phyloP scores from a whole-genome alignment of 108 stramenopile species.

The Cyclotella baltica region DNA sequence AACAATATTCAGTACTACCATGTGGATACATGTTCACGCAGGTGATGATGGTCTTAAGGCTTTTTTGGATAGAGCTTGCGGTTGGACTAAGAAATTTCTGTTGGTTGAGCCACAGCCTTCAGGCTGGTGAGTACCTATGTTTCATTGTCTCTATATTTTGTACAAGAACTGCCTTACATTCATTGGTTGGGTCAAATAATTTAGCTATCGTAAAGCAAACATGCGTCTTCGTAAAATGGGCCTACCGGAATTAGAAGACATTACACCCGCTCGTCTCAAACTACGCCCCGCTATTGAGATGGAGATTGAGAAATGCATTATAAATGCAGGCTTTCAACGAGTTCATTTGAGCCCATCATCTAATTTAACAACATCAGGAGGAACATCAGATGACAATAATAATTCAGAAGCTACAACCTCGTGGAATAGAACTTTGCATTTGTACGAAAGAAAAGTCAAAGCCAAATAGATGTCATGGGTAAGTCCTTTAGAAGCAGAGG shows the following conservation, averaged over 20 bases:
- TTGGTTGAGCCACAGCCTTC: conserved; percentile 66
- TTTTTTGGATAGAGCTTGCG: conserved; percentile 50
- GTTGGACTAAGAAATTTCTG: conserved; percentile 52
- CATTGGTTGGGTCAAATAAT: neutral
- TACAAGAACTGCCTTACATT: neutral
- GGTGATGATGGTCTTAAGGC: conserved; percentile 56
- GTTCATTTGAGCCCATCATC: conserved; percentile 4
- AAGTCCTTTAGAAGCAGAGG: conserved; percentile 7
- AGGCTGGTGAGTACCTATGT: conserved; percentile 35
- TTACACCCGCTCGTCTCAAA: conserved; percentile 42
- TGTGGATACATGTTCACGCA: conserved; percentile 66
- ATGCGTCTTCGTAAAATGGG: conserved; percentile 57
- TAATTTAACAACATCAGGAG: neutral
- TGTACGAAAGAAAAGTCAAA: conserved; percentile 28
- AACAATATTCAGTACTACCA: conserved; percentile 65
- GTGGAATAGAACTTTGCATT: conserved; percentile 46
- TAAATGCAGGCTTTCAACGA: conserved; percentile 38
- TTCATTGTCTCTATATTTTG: neutral
- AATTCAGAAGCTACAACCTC: conserved; percentile 23
- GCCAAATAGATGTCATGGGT: neutral
- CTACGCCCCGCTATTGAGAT: conserved; percentile 53
- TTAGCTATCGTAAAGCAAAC: conserved; percentile 60
- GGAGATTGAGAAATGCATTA: conserved; percentile 54
- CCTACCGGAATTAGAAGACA: conserved; percentile 55
- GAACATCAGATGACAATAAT: neutral